Evolutionary conservation across 2,329 filamentous ascomycete species (phyloP).

Genomic region (Juglanconis oblonga): DNA sequence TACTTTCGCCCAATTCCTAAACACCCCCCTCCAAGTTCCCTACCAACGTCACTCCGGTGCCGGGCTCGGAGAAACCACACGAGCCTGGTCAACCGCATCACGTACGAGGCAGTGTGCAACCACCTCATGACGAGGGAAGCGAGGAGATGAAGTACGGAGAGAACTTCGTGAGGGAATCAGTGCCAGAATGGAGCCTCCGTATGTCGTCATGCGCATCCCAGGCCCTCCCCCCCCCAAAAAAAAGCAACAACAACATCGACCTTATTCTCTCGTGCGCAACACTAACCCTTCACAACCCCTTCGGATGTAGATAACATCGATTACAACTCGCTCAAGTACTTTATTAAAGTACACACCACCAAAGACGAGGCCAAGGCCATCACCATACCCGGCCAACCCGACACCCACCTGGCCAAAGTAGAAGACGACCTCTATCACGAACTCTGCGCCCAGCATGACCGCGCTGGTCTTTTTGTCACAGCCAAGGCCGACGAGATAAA

Average conservation of each 20-base stretch:
- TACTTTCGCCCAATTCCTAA: too few species aligned
- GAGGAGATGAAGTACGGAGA: conserved; percentile 71
- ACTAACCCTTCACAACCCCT: conserved; percentile 11
- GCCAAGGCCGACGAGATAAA: conserved; percentile 79
- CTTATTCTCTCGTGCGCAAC: neutral
- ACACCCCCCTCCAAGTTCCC: neutral
- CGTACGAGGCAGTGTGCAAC: neutral
- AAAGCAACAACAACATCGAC: neutral
- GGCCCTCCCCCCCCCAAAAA: neutral
- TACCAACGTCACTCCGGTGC: neutral
- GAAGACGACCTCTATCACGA: conserved; percentile 70
- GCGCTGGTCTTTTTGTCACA: conserved; percentile 73
- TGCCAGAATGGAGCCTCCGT: conserved; percentile 80
- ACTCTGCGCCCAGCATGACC: conserved; percentile 71
- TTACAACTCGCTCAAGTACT: conserved; percentile 81
- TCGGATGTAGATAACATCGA: conserved; percentile 70
- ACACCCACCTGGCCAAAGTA: conserved; percentile 58
- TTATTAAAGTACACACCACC: conserved; percentile 78
- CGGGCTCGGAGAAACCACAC: neutral
- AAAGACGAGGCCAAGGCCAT: conserved; percentile 67
- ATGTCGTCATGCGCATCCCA: conserved; percentile 28
- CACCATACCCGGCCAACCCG: conserved; percentile 69
- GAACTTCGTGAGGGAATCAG: conserved; percentile 70
- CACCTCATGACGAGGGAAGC: neutral
- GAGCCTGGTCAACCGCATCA: neutral